phyloP scores from a whole-genome alignment of 768 basidiomycete species.

The button mushroom (Agaricus bisporus) region DNA sequence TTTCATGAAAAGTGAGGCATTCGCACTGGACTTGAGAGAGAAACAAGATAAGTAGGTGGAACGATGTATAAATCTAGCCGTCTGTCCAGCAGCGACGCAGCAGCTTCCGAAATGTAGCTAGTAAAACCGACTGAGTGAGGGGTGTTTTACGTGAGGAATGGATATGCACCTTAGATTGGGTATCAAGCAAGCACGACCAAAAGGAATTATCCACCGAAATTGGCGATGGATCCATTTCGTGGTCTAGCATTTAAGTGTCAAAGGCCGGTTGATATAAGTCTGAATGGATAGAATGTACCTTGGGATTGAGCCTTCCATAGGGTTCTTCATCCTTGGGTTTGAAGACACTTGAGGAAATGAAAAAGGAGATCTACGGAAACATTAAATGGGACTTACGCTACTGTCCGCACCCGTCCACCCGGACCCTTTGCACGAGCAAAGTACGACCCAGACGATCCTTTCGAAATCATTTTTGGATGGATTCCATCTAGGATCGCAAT shows the following conservation, averaged over 20 bases:
- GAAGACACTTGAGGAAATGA: constrained; percentile 54
- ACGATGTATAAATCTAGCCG: constrained; percentile 76
- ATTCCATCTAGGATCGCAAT: constrained; percentile 69
- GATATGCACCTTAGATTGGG: constrained; percentile 70
- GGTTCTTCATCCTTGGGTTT: constrained; percentile 92
- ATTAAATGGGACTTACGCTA: constrained; percentile 52
- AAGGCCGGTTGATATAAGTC: neutral
- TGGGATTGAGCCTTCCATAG: constrained; percentile 83
- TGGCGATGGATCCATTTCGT: constrained; percentile 89
- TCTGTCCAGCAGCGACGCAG: constrained; percentile 77
- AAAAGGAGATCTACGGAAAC: neutral
- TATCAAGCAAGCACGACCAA: constrained; percentile 84
- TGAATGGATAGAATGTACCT: constrained; percentile 33
- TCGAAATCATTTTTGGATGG: constrained; percentile 87
- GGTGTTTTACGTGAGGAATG: neutral
- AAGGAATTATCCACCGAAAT: constrained; percentile 85
- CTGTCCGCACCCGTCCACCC: constrained; percentile 72
- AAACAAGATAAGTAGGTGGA: constrained; percentile 79
- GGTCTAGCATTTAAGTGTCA: constrained; percentile 38
- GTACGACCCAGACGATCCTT: constrained; percentile 88
- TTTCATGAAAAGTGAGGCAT: constrained; percentile 5
- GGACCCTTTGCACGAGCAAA: constrained; percentile 73
- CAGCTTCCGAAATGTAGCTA: constrained; percentile 87
- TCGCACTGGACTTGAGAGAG: constrained; percentile 68
- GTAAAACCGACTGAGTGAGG: neutral